A percentile compares a stretch with the other conserved stretches of the same genome.
These are phyloP conservation scores for Pulveroboletus sp. DNA, from an alignment of 768 basidiomycete species.

Conservation along the genomic window DNA sequence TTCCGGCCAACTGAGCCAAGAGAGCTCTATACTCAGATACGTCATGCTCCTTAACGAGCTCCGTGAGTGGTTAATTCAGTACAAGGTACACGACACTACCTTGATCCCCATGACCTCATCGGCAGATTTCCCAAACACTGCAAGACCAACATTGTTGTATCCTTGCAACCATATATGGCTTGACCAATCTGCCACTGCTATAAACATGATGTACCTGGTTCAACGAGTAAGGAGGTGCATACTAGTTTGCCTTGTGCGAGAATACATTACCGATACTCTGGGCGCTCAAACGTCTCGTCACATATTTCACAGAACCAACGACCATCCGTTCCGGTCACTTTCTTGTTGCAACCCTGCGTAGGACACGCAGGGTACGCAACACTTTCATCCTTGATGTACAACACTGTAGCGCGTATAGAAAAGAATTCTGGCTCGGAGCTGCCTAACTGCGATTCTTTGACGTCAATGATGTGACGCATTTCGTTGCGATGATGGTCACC, in stretches of 20 bases:
- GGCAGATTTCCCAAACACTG: conserved; percentile 74
- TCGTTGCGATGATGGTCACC: conserved; percentile 60
- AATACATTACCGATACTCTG: conserved; percentile 87
- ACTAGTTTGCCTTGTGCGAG: no score
- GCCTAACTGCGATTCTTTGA: conserved; percentile 76
- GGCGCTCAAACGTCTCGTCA: conserved; percentile 54
- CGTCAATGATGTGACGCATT: conserved; percentile 68
- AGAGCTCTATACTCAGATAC: conserved; percentile 56
- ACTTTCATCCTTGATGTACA: conserved; percentile 82
- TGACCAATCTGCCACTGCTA: conserved; percentile 89
- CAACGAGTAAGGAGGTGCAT: conserved; percentile 4
- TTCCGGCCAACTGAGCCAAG: conserved; percentile 63
- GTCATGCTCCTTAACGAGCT: conserved; percentile 48
- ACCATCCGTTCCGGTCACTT: conserved; percentile 64
- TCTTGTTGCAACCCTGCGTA: conserved; percentile 81
- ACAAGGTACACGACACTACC: conserved; percentile 34
- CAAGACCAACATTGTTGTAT: conserved; percentile 88
- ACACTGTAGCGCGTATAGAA: conserved; percentile 75
- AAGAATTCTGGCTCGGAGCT: conserved; percentile 80
- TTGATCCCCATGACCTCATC: conserved; percentile 75
- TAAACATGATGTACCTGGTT: conserved; percentile 70
- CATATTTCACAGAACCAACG: conserved; percentile 97
- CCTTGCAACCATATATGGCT: conserved; percentile 91
- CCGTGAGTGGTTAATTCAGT: not conserved
- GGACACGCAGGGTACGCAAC: conserved; percentile 90